Conservation (phyloP, 805 yeast species). For the Ogataea degrootiae region DNA sequence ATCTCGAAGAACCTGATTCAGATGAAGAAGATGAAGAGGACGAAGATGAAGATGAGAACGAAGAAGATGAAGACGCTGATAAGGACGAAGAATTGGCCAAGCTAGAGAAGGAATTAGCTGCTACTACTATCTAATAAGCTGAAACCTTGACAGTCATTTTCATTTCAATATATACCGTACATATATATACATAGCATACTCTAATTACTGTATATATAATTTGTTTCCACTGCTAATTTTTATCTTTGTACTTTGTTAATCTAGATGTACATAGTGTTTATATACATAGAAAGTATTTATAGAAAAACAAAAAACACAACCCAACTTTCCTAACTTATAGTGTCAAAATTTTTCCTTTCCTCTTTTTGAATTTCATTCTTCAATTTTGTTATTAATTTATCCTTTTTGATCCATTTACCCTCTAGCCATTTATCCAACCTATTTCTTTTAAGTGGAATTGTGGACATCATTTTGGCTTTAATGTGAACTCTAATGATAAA, state of each 20-base stretch:
- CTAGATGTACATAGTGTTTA: no score
- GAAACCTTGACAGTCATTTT: no score
- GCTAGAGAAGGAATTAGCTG: slow-evolving; percentile 51
- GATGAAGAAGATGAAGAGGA: slow-evolving; percentile 66
- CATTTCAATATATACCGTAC: no score
- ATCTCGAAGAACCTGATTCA: slow-evolving; percentile 77
- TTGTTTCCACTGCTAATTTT: no score
- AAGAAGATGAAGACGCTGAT: slow-evolving; percentile 48
- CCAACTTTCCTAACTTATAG: neutral
- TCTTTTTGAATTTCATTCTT: slow-evolving; percentile 21
- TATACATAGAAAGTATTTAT: no score
- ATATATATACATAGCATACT: no score
- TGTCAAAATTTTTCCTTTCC: slow-evolving; percentile 1
- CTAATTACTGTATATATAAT: no score
- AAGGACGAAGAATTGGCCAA: slow-evolving; percentile 36
- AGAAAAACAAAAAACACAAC: no score
- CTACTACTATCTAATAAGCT: slow-evolving; percentile 20
- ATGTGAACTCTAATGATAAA: slow-evolving; percentile 42
- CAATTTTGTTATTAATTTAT: slow-evolving; percentile 40
- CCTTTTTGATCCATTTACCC: slow-evolving; percentile 66
- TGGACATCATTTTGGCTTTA: slow-evolving; percentile 38
- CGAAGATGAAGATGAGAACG: slow-evolving; percentile 44
- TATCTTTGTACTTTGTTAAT: no score
- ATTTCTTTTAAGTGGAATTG: slow-evolving; percentile 48
- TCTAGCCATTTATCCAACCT: slow-evolving; percentile 76